These are phyloP conservation scores for Backusella mclennaniae DNA, from an alignment of 192 early-diverging fungal species.

Conservation along the genomic window DNA sequence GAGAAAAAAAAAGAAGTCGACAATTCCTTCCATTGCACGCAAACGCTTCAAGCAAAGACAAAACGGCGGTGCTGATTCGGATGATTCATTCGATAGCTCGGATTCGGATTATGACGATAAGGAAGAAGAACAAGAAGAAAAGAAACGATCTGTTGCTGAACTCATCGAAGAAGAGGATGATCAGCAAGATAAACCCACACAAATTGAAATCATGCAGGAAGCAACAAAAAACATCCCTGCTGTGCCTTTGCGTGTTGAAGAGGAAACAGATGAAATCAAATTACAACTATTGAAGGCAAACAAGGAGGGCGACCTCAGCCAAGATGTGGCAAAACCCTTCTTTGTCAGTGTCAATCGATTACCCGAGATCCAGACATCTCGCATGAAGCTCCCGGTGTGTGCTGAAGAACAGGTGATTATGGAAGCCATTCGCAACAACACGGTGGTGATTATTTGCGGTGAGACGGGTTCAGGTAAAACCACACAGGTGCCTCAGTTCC, in stretches of 20 bases:
- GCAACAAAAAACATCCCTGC: conserved; percentile 30
- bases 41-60: conserved; percentile 32
- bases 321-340: conserved; percentile 46
- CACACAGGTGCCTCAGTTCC: conserved; percentile 96
- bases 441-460: conserved; percentile 91
- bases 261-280: conserved; percentile 39
- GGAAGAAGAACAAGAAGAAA: conserved; percentile 23
- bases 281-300: conserved; percentile 29
- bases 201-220: conserved; percentile 31
- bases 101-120: conserved; percentile 55
- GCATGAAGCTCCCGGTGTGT: conserved; percentile 85
- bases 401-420: conserved; percentile 97
- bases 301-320: conserved; percentile 33
- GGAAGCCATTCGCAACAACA: conserved; percentile 89
- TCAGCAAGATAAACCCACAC: conserved; percentile 23
- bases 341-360: conserved; percentile 76
- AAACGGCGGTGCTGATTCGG: conserved; percentile 29
- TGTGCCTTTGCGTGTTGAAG: conserved; percentile 12
- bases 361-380: conserved; percentile 70
- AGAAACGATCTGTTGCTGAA: conserved; percentile 39
- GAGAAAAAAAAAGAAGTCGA: conserved; percentile 52
- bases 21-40: conserved; percentile 32
- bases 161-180: conserved; percentile 29
- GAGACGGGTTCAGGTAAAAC: conserved; percentile 98
- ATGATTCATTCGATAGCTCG: conserved; percentile 75